These are phyloP conservation scores for Puccinia triticina DNA, from an alignment of 1,284 basidiomycete species.

Conservation along the genomic window DNA sequence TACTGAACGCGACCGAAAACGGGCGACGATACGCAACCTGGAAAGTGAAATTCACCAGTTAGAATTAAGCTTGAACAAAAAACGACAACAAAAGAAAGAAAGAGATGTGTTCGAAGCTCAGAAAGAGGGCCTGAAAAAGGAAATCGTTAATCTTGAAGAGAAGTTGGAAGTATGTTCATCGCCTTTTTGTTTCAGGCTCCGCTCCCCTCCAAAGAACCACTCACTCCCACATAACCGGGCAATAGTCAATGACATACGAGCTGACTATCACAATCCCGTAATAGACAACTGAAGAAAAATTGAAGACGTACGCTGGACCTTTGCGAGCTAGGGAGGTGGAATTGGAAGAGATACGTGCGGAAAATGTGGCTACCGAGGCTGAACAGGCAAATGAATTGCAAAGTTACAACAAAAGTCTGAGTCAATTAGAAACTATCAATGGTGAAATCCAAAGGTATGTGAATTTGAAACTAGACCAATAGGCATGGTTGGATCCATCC, in stretches of 20 bases:
- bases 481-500: neutral
- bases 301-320: conserved; percentile 70
- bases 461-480: neutral
- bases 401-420: conserved; percentile 70
- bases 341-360: conserved; percentile 66
- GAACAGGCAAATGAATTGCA: conserved; percentile 68
- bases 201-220: no score
- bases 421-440: conserved; percentile 69
- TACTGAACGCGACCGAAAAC: conserved; percentile 32
- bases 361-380: conserved; percentile 65
- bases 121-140: conserved; percentile 34
- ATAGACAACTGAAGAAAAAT: conserved; percentile 70
- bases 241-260: neutral
- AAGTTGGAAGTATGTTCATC: conserved; percentile 33
- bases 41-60: conserved; percentile 47
- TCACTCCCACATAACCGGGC: neutral
- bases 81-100: conserved; percentile 47
- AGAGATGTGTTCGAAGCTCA: conserved; percentile 23
- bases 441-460: conserved; percentile 70
- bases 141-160: conserved; percentile 31
- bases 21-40: conserved; percentile 24
- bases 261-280: neutral
- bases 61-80: conserved; percentile 34
- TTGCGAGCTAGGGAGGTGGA: conserved; percentile 71
- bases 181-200: neutral